These are phyloP conservation scores for Wickerhamiella spandovensis DNA, from an alignment of 805 yeast genomes.

Conservation along the genomic window DNA sequence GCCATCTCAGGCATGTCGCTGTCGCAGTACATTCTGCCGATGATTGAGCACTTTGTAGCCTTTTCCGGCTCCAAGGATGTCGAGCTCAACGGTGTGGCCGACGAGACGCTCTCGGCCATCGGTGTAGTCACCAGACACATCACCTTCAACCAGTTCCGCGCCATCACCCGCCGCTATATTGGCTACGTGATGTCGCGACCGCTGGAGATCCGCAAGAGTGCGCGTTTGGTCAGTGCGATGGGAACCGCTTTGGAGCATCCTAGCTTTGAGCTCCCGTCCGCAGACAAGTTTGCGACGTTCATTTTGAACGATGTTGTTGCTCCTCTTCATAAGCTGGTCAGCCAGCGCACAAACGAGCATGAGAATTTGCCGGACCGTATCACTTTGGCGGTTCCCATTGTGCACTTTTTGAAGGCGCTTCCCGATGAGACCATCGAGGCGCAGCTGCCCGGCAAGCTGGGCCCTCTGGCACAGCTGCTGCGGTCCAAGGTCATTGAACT, in stretches of 20 bases:
- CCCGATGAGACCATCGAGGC: slow-evolving; percentile 39
- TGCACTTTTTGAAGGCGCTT: slow-evolving; percentile 51
- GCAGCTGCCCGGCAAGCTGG: slow-evolving; percentile 68
- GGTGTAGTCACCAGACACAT: slow-evolving; percentile 43
- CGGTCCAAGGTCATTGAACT: slow-evolving; percentile 75
- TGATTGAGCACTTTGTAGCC: slow-evolving; percentile 73
- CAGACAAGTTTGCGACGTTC: slow-evolving; percentile 31
- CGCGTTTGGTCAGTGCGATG: slow-evolving; percentile 30
- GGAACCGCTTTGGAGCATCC: slow-evolving; percentile 10
- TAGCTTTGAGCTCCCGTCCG: slow-evolving; percentile 2
- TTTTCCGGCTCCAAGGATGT: slow-evolving; percentile 19
- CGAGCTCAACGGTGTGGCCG: slow-evolving; percentile 27
- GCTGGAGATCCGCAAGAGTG: slow-evolving; percentile 41
- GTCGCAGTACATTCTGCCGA: slow-evolving; percentile 71
- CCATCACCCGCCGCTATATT: slow-evolving; percentile 58
- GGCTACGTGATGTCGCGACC: slow-evolving; percentile 33
- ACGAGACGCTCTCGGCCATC: slow-evolving; percentile 43
- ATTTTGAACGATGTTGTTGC: slow-evolving; percentile 48
- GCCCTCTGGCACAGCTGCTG: slow-evolving; percentile 78
- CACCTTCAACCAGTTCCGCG: slow-evolving; percentile 70
- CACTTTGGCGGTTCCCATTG: slow-evolving; percentile 70
- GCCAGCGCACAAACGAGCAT: slow-evolving; percentile 43
- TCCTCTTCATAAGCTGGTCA: slow-evolving; percentile 43
- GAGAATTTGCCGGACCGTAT: slow-evolving; percentile 65
- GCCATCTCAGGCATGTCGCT: slow-evolving; percentile 40